phyloP scores from a whole-genome alignment of 2,329 filamentous ascomycete species.

The Pseudogymnoascus destructans region DNA sequence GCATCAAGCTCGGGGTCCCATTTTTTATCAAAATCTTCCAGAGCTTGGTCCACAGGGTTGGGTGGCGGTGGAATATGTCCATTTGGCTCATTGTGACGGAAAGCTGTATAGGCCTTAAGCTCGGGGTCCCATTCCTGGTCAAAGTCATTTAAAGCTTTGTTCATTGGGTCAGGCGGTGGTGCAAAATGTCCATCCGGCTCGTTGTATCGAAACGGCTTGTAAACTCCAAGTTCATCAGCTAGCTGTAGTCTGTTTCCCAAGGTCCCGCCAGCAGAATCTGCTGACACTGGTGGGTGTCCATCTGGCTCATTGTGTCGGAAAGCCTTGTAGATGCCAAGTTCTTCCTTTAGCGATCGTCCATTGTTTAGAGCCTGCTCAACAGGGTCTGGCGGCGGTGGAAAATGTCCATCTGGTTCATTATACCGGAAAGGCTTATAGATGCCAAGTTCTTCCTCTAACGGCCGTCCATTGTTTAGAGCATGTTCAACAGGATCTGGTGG shows the following conservation, averaged over 20 bases:
- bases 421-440: conserved; percentile 10
- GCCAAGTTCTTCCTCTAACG: conserved; percentile 4
- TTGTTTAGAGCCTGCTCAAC: conserved; percentile 27
- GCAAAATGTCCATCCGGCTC: conserved; percentile 30
- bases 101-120: conserved; percentile 18
- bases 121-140: conserved; percentile 22
- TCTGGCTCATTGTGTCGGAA: conserved; percentile 28
- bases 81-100: conserved; percentile 28
- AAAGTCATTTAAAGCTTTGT: conserved; percentile 30
- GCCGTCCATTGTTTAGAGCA: conserved; percentile 21
- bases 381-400: conserved; percentile 18
- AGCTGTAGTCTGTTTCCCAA: conserved; percentile 20
- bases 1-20: background rate
- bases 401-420: conserved; percentile 29
- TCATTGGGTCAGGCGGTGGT: conserved; percentile 21
- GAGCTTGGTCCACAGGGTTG: conserved; percentile 26
- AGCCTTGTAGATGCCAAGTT: conserved; percentile 27
- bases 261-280: conserved; percentile 25
- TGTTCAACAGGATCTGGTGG: conserved; percentile 23
- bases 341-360: background rate
- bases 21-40: conserved; percentile 17
- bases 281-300: conserved; percentile 24
- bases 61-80: conserved; percentile 25
- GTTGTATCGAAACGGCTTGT: conserved; percentile 27
- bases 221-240: conserved; percentile 20